These are phyloP conservation scores for Priceomyces carsonii DNA, from an alignment of 805 yeast genomes.

Conservation along the genomic window DNA sequence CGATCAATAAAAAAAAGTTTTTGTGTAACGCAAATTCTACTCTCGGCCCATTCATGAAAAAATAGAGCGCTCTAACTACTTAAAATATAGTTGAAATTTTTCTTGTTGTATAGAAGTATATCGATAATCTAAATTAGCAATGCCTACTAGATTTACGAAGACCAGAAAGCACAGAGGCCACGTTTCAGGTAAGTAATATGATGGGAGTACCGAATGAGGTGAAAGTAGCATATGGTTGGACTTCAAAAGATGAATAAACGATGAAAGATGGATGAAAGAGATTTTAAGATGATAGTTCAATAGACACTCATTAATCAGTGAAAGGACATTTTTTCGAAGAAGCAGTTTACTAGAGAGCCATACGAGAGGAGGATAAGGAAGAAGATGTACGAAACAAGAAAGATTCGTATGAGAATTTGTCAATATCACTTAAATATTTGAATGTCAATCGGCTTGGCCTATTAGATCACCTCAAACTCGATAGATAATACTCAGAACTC, in stretches of 20 bases:
- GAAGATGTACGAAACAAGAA: too few species aligned
- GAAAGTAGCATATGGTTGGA: not conserved
- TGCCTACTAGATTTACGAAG: slow-evolving; percentile 99
- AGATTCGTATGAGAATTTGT: too few species aligned
- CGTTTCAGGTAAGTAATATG: slow-evolving; percentile 88
- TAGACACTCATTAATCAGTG: too few species aligned
- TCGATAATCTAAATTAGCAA: slow-evolving; percentile 40
- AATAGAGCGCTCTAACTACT: slow-evolving; percentile 7
- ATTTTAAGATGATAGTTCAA: too few species aligned
- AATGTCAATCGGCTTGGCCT: too few species aligned
- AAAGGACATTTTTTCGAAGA: too few species aligned
- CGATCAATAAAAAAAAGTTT: slow-evolving; percentile 4
- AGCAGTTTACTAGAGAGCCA: too few species aligned
- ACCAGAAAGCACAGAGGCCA: slow-evolving; percentile 99
- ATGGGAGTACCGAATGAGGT: not conserved
- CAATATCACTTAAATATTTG: too few species aligned
- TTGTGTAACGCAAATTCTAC: slow-evolving; percentile 5
- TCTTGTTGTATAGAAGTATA: slow-evolving; percentile 7
- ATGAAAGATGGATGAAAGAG: too few species aligned
- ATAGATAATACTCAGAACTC: slow-evolving; percentile 4
- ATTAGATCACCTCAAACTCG: too few species aligned
- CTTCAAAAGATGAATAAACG: too few species aligned
- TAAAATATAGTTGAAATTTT: slow-evolving; percentile 1
- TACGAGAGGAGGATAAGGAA: too few species aligned
- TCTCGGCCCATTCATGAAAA: slow-evolving; percentile 9